Evolutionary conservation across 371 early-diverging fungal genomes (phyloP), one percentile per base, ranked within the genome.

Genomic region (Mortierella sp.): DNA sequence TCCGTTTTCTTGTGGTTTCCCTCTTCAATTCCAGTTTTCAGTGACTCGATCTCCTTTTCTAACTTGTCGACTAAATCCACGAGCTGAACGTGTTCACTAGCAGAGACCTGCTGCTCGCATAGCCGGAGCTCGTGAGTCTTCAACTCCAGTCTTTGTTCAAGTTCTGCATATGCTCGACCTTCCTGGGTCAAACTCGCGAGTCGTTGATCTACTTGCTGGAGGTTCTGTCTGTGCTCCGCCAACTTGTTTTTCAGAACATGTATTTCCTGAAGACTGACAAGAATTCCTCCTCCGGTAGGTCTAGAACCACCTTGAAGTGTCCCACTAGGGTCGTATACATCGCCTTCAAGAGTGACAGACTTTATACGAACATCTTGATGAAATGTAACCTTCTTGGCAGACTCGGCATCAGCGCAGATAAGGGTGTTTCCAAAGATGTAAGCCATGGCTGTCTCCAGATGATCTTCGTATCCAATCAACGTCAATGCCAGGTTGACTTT

Each of bases 321-420:
- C 41, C 99, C 99, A 38, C 91, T 89, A 2, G 99, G 99, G 70
- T 99, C 99, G 82, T 99, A 99, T 6, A 98, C 87, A 81, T 98
- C 99, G 30, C 99, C 99, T 52, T 99, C 99, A 1, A 94, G 64
- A 0, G 99, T 99, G 7, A 99, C 97, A 18, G 96, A 95, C 58
- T 93, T 93, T 52, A 89, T 78, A 16, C 87, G 85, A 34, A 99
- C 87, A 14, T 82, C 71, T 47, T 88, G 86, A 81, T 96, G 86
- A 82, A 95, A 99, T 0, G 99, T 95, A 16, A 96, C 91, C 42
- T 82, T 80, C 64, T 95, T 94, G 3, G 98, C 97, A 0, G 92
- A 86, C 14, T 90, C 89, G 0, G 92, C 87, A 74, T 98, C 96
- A 39, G 91, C 81, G 81, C 97, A 97, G 43, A 99, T 88, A 52